A percentile compares a stretch with the other conserved stretches of the same genome.
These are phyloP conservation scores for Fusarium pilosicola DNA, from an alignment of 2,329 filamentous ascomycete genomes.

Conservation along the genomic window DNA sequence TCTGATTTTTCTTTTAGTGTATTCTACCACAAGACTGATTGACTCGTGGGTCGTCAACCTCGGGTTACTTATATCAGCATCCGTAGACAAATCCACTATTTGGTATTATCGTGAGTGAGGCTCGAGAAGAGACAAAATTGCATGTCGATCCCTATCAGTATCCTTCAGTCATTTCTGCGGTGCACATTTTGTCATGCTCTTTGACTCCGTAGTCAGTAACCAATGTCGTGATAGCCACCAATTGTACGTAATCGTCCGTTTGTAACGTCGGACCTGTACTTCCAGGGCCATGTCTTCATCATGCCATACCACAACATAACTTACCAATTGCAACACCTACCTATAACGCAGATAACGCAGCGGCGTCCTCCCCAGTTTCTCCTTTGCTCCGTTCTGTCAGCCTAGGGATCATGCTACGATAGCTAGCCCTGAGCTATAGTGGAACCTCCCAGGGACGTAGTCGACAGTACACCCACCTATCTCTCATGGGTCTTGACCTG, in stretches of 20 bases:
- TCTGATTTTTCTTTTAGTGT: slow-evolving; percentile 23
- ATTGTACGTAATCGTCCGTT: slow-evolving; percentile 41
- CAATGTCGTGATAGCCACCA: slow-evolving; percentile 21
- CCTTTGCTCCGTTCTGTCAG: slow-evolving; percentile 33
- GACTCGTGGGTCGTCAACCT: slow-evolving; percentile 13
- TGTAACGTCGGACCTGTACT: slow-evolving; percentile 24
- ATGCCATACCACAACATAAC: slow-evolving; percentile 25
- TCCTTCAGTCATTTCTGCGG: not conserved
- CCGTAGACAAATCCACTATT: slow-evolving; percentile 10
- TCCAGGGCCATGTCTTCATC: slow-evolving; percentile 27
- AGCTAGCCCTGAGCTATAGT: slow-evolving; percentile 31
- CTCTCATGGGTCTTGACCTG: slow-evolving; percentile 27
- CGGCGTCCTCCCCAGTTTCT: slow-evolving; percentile 30
- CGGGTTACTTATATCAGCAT: slow-evolving; percentile 22
- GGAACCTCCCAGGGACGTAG: slow-evolving; percentile 21
- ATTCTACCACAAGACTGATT: slow-evolving; percentile 7
- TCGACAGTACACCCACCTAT: not conserved
- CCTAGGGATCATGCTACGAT: slow-evolving; percentile 34
- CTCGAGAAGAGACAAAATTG: slow-evolving; percentile 16
- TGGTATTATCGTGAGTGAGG: slow-evolving; percentile 13
- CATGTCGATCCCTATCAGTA: slow-evolving; percentile 17
- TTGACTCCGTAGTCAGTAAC: slow-evolving; percentile 27
- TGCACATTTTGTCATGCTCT: slow-evolving; percentile 26
- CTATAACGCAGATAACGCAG: slow-evolving; percentile 19
- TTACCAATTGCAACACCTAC: slow-evolving; percentile 27